A percentile compares a stretch with the other conserved stretches of the same genome.
phyloP scores from a whole-genome alignment of 169 alveolate species.

The Babesia bigemina region DNA sequence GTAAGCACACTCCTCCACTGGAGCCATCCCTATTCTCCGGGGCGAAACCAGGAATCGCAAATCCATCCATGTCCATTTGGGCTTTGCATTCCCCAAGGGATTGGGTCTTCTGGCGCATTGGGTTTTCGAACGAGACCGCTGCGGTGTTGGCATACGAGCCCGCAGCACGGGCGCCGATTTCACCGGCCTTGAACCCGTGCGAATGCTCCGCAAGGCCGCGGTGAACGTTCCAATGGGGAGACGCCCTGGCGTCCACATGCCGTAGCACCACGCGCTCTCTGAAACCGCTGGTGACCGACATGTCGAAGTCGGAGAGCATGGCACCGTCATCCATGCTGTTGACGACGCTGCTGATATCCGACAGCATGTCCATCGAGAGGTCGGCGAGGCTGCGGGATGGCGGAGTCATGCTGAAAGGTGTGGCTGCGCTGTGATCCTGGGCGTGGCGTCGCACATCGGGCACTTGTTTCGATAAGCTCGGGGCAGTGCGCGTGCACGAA shows the following conservation, averaged over 20 bases:
- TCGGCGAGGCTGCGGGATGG: neutral
- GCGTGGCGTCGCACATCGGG: too few species aligned
- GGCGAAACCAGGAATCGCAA: neutral
- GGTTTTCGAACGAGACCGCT: neutral
- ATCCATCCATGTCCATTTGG: neutral
- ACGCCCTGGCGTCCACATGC: neutral
- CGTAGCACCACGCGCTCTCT: neutral
- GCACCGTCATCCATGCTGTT: neutral
- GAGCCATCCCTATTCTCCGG: neutral
- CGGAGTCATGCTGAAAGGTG: neutral
- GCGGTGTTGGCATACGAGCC: too few species aligned
- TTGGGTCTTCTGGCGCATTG: neutral
- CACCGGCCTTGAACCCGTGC: too few species aligned
- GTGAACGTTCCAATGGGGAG: neutral
- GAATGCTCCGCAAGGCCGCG: too few species aligned
- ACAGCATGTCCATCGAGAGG: neutral
- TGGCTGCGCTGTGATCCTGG: neutral
- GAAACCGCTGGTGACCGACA: neutral
- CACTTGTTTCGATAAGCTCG: too few species aligned
- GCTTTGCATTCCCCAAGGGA: neutral
- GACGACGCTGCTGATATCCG: neutral
- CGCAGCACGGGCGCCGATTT: too few species aligned
- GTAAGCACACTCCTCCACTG: neutral
- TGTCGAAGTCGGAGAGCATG: neutral
- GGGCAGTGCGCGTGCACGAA: neutral